These are phyloP conservation scores for Colletotrichum sidae DNA, from an alignment of 2,329 filamentous ascomycete genomes.

Conservation along the genomic window DNA sequence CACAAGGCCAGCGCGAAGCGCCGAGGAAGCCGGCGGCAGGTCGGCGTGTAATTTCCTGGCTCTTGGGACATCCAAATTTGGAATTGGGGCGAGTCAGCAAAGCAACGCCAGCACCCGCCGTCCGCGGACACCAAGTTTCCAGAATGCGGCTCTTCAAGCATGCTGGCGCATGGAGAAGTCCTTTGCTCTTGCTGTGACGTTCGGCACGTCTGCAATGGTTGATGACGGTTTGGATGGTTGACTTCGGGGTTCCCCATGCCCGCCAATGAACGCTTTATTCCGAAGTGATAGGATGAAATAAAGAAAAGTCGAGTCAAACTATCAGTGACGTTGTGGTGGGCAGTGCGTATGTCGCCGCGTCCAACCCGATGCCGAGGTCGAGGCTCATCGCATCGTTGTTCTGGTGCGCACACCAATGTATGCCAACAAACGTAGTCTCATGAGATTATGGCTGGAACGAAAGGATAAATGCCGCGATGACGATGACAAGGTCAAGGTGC, in stretches of 20 bases:
- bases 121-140: slow-evolving; percentile 10
- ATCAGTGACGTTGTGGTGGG: slow-evolving; percentile 27
- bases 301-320: slow-evolving; percentile 23
- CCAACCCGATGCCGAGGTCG: slow-evolving; percentile 8
- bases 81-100: slow-evolving; percentile 4
- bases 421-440: slow-evolving; percentile 10
- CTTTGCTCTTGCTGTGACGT: neutral
- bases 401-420: slow-evolving; percentile 5
- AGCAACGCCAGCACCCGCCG: slow-evolving; percentile 2
- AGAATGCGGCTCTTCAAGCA: neutral
- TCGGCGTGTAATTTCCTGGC: slow-evolving; percentile 25
- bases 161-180: no score
- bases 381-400: slow-evolving; percentile 2
- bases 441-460: neutral
- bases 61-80: slow-evolving; percentile 14
- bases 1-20: slow-evolving; percentile 6
- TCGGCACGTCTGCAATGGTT: neutral
- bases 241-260: slow-evolving; percentile 17
- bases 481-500: neutral
- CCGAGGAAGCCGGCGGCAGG: slow-evolving; percentile 25
- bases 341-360: slow-evolving; percentile 17
- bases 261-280: slow-evolving; percentile 8
- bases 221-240: neutral
- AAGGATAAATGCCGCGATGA: neutral
- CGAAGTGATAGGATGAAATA: slow-evolving; percentile 23